Evolutionary conservation across 164 flowering plant genomes (phyloP).

Genomic region (Annona cherimola): DNA sequence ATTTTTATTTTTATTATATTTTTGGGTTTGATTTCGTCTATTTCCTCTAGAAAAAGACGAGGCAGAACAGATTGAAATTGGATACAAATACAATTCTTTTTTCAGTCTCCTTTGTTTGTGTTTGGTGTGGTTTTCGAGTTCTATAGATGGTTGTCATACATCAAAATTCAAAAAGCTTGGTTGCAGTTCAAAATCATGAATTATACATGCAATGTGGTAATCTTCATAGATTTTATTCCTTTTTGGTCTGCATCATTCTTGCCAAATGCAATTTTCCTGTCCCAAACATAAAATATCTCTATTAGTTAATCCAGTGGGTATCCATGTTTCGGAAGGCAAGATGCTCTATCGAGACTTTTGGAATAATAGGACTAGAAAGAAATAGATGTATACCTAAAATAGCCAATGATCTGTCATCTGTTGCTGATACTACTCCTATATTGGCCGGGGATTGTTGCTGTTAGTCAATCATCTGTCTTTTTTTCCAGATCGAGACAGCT

Average conservation of each 20-base stretch:
- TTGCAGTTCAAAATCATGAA: not conserved
- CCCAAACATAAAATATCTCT: no score
- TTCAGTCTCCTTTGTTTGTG: not conserved
- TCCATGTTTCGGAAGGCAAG: no score
- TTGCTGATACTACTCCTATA: not conserved
- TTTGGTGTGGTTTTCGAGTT: not conserved
- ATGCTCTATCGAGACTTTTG: no score
- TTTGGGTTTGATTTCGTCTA: slow-evolving; percentile 9
- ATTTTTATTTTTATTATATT: not conserved
- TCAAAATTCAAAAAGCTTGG: no score
- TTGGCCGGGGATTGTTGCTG: not conserved
- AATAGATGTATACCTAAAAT: slow-evolving; percentile 1
- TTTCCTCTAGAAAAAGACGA: slow-evolving; percentile 22
- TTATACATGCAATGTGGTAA: not conserved
- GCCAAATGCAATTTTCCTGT: no score
- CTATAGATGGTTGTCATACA: not conserved
- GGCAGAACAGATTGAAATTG: slow-evolving; percentile 17
- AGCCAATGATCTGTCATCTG: not conserved
- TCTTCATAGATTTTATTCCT: not conserved
- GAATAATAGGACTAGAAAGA: no score
- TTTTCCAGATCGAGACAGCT: not conserved
- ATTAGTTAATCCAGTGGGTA: no score
- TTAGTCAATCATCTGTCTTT: not conserved
- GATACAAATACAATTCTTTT: slow-evolving; percentile 21
- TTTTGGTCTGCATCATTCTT: no score